Evolutionary conservation across 805 yeast species (phyloP).

Genomic region (Naumovozyma dairenensis): DNA sequence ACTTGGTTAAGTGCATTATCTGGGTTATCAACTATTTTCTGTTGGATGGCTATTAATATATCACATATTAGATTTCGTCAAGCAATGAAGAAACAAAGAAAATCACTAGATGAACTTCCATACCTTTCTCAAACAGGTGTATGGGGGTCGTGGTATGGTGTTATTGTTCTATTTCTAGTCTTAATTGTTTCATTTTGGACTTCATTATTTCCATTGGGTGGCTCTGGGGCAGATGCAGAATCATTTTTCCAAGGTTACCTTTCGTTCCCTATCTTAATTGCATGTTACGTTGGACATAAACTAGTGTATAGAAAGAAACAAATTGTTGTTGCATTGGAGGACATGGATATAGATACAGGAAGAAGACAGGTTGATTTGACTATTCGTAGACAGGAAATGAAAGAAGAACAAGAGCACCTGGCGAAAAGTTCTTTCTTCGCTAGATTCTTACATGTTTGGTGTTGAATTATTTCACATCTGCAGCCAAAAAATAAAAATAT

Average conservation of each 20-base stretch:
- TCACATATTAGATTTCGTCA: slow-evolving; percentile 45
- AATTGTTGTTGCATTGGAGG: slow-evolving; percentile 33
- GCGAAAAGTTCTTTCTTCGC: slow-evolving; percentile 35
- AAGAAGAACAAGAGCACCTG: slow-evolving; percentile 34
- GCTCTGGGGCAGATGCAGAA: slow-evolving; percentile 40
- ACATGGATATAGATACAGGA: slow-evolving; percentile 52
- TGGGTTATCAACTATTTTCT: slow-evolving; percentile 42
- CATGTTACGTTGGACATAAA: slow-evolving; percentile 51
- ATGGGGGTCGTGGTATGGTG: slow-evolving; percentile 52
- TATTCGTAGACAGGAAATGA: slow-evolving; percentile 38
- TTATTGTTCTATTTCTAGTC: slow-evolving; percentile 42
- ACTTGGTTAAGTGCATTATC: slow-evolving; percentile 47
- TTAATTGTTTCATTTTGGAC: slow-evolving; percentile 70
- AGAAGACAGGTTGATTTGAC: slow-evolving; percentile 46
- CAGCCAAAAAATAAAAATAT: too few relatives aligned
- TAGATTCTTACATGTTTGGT: slow-evolving; percentile 36
- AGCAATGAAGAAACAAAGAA: slow-evolving; percentile 47
- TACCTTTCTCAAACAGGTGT: slow-evolving; percentile 56
- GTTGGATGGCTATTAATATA: slow-evolving; percentile 45
- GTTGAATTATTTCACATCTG: slow-evolving; percentile 30
- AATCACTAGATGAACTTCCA: slow-evolving; percentile 50
- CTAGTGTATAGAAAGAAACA: slow-evolving; percentile 33
- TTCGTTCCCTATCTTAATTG: slow-evolving; percentile 53
- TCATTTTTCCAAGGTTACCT: slow-evolving; percentile 57
- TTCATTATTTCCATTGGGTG: slow-evolving; percentile 57